Conservation (phyloP, 1,139 yeast species). For the Pneumocystis canis region DNA sequence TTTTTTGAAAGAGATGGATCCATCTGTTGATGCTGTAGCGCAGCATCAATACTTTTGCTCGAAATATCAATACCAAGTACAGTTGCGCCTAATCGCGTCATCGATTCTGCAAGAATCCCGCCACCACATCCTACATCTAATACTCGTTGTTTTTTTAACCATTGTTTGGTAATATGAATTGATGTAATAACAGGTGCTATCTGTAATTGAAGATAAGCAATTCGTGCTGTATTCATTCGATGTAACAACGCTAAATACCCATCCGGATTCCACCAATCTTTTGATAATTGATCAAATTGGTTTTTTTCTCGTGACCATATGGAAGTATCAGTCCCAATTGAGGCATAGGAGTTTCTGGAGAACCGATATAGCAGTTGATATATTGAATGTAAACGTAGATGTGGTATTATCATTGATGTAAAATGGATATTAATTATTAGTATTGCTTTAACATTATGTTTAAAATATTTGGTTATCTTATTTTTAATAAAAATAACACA, state of each 20-base stretch:
- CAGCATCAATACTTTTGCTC: conserved; percentile 65
- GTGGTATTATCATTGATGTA: too few relatives aligned
- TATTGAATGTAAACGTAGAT: too few relatives aligned
- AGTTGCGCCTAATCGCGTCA: conserved; percentile 56
- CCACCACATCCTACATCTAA: conserved; percentile 97
- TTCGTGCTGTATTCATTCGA: conserved; percentile 77
- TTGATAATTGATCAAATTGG: conserved; percentile 76
- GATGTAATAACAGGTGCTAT: background rate
- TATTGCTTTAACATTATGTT: too few relatives aligned
- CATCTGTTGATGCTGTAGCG: conserved; percentile 45
- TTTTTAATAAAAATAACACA: too few relatives aligned
- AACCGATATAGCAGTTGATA: too few relatives aligned
- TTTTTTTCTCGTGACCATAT: conserved; percentile 38
- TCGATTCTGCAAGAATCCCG: conserved; percentile 73
- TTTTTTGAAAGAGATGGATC: conserved; percentile 45
- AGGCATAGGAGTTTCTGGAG: too few relatives aligned
- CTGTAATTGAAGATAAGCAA: conserved; percentile 51
- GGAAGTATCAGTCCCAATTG: background rate
- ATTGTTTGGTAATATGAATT: conserved; percentile 21
- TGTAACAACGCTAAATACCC: conserved; percentile 90
- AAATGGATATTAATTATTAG: too few relatives aligned
- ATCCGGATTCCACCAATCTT: conserved; percentile 89
- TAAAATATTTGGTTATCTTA: too few relatives aligned
- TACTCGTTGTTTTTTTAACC: conserved; percentile 34
- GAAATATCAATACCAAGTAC: conserved; percentile 83